Base-by-base conservation (phyloP, 306 rosid genomes). In the Elaeagnus macrophylla region DNA sequence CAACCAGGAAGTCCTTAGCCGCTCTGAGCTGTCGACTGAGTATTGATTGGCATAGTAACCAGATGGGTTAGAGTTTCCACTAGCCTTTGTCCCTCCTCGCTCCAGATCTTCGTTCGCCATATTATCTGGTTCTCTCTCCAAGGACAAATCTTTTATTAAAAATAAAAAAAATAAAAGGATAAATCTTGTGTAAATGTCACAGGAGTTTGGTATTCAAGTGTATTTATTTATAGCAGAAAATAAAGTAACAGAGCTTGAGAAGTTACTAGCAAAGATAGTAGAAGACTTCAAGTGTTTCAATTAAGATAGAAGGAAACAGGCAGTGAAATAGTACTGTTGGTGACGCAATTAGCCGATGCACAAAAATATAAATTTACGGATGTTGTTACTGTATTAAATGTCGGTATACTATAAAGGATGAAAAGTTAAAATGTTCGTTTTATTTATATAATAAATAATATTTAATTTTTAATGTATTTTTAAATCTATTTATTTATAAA, bases 1-100 rank as follows among this genome's bases (percentile, higher is more conserved):
- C 68, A 77, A 16, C 82, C 79, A 77, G 2, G 82, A 67, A 5
- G 76, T 77, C 82, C 76, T 72, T 47, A 63, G 75, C 38, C 64
- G 51, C 55, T 66, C 79, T 10, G 62, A 73, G 39, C 73, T 61
- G 16, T 68, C 82, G 1, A 69, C 59, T 42, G 69, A 47, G 66
- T 64, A 72, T 18, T 67, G 73, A 57, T 51, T 46, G 38, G 60
- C 39, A 47, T 64, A 17, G 42, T 60, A 60, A 13, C 38, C 65
- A 41, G 17, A 9, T 15, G 57, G 51, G 60, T 55, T 41, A 64
- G 37, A 50, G 44, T 18, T 43, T 43, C 41, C 39, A 39, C 70
- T 58, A 43, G 53, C 50, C 60, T 72, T 77, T 17, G 53, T 67
- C 14, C 73, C 76, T 53, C 73, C 79, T 72, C 76, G 51, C 65